Percentiles rank a stretch among this genome's conserved stretches.
phyloP scores from a whole-genome alignment of 345 rosid species.

The Hibiscus tridactylites region DNA sequence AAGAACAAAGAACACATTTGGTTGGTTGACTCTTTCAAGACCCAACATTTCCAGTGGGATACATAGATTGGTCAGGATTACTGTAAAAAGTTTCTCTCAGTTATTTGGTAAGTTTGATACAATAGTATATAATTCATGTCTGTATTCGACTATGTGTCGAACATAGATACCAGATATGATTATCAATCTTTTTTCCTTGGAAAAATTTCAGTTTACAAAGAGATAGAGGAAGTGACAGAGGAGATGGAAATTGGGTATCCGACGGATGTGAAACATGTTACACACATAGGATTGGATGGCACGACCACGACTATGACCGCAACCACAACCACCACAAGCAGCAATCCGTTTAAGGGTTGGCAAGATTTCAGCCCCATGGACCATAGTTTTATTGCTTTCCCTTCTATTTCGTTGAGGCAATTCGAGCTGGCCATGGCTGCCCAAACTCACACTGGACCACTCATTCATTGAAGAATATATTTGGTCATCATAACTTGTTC shows the following conservation, averaged over 20 bases:
- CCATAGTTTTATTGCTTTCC: constrained; percentile 11
- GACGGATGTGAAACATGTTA: constrained; percentile 80
- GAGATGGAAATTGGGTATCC: constrained; percentile 68
- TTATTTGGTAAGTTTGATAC: constrained; percentile 8
- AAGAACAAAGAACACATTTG: constrained; percentile 2
- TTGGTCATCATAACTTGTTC: neutral
- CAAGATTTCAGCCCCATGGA: constrained; percentile 17
- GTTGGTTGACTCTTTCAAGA: constrained; percentile 2
- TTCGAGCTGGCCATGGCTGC: constrained; percentile 26
- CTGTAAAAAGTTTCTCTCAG: constrained; percentile 8
- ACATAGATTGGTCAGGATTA: constrained; percentile 4
- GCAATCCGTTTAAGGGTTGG: constrained; percentile 19
- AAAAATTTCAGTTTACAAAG: constrained; percentile 38
- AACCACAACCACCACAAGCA: constrained; percentile 21
- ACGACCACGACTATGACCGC: constrained; percentile 26
- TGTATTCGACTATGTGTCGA: neutral
- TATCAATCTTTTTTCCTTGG: neutral
- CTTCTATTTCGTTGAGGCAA: constrained; percentile 17
- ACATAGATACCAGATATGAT: neutral
- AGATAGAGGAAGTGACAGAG: constrained; percentile 35
- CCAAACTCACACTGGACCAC: constrained; percentile 12
- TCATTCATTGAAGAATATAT: neutral
- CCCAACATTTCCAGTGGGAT: constrained; percentile 10
- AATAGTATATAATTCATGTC: neutral
- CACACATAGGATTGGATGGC: constrained; percentile 75